Percentiles rank a stretch among this genome's conserved stretches.
phyloP scores from a whole-genome alignment of 2,329 filamentous ascomycete species.

The Phyllosticta capitalensis region DNA sequence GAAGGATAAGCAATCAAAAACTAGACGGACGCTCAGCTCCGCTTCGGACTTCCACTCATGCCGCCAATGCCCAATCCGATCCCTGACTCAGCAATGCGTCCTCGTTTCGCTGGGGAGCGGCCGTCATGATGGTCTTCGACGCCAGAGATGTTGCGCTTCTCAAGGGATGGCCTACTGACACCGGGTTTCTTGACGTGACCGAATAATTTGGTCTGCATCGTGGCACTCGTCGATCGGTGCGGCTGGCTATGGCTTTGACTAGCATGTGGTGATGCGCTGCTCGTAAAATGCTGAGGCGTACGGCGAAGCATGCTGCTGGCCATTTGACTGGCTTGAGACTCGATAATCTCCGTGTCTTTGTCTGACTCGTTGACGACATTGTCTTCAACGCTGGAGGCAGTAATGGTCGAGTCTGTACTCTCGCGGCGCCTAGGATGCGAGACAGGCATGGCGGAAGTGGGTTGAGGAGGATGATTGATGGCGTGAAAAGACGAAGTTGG shows the following conservation, averaged over 20 bases:
- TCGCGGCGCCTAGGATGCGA: slow-evolving; percentile 41
- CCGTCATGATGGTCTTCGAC: slow-evolving; percentile 3
- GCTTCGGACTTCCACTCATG: slow-evolving; percentile 12
- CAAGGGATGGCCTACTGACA: slow-evolving; percentile 19
- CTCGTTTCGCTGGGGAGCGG: slow-evolving; percentile 39
- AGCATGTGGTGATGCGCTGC: slow-evolving; percentile 27
- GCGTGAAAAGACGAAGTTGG: slow-evolving; percentile 32
- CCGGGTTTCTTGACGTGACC: slow-evolving; percentile 51
- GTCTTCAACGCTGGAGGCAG: slow-evolving; percentile 32
- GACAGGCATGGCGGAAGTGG: slow-evolving; percentile 32
- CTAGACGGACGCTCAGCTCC: background rate
- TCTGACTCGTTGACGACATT: slow-evolving; percentile 49
- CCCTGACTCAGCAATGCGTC: slow-evolving; percentile 34
- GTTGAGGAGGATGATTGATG: slow-evolving; percentile 32
- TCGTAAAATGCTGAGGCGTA: slow-evolving; percentile 33
- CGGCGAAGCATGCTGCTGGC: slow-evolving; percentile 66
- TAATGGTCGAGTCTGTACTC: slow-evolving; percentile 56
- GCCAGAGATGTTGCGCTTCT: slow-evolving; percentile 22
- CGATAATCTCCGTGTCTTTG: slow-evolving; percentile 54
- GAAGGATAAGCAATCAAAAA: background rate
- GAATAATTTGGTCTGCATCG: slow-evolving; percentile 53
- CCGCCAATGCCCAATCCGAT: slow-evolving; percentile 50
- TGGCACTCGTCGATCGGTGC: slow-evolving; percentile 32
- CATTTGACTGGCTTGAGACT: slow-evolving; percentile 68
- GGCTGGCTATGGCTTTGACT: slow-evolving; percentile 20